These are phyloP conservation scores for Rhizopogon rudus DNA, from an alignment of 768 basidiomycete species.

Conservation along the genomic window DNA sequence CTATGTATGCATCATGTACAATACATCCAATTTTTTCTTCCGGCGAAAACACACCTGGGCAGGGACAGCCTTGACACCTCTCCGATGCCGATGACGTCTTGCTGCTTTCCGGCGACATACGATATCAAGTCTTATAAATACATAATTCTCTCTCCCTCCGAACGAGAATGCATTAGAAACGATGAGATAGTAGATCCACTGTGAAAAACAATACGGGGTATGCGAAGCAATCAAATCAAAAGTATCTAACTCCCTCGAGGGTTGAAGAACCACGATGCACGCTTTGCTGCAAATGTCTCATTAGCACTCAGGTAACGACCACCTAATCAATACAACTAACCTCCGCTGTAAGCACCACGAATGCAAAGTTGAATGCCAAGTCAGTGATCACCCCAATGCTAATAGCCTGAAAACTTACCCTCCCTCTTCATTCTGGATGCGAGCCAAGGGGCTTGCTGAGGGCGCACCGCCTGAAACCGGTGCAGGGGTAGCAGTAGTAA, in stretches of 20 bases:
- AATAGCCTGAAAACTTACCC: conserved; percentile 39
- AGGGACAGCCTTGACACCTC: conserved; percentile 14
- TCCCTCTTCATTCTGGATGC: conserved; percentile 80
- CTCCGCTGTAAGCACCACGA: conserved; percentile 26
- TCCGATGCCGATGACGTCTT: neutral
- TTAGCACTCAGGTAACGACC: conserved; percentile 16
- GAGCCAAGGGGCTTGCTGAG: conserved; percentile 58
- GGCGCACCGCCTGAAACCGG: conserved; percentile 39
- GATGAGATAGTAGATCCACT: conserved; percentile 25
- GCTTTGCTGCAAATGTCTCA: conserved; percentile 61
- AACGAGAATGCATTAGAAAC: conserved; percentile 17
- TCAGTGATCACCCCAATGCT: conserved; percentile 12
- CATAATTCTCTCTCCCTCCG: neutral
- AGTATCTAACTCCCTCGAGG: conserved; percentile 50
- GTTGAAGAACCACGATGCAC: conserved; percentile 92
- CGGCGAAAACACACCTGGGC: conserved; percentile 15
- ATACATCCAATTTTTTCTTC: conserved; percentile 12
- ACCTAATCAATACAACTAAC: conserved; percentile 18
- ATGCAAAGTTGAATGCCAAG: conserved; percentile 12
- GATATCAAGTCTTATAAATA: too few relatives aligned
- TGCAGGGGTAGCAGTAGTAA: conserved; percentile 34
- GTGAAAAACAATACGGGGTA: conserved; percentile 10
- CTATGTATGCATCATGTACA: conserved; percentile 6
- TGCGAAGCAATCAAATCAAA: conserved; percentile 4
- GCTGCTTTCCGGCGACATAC: neutral